Evolutionary conservation across 768 basidiomycete species (phyloP).

Genomic region (Calocybe gangraenosa): DNA sequence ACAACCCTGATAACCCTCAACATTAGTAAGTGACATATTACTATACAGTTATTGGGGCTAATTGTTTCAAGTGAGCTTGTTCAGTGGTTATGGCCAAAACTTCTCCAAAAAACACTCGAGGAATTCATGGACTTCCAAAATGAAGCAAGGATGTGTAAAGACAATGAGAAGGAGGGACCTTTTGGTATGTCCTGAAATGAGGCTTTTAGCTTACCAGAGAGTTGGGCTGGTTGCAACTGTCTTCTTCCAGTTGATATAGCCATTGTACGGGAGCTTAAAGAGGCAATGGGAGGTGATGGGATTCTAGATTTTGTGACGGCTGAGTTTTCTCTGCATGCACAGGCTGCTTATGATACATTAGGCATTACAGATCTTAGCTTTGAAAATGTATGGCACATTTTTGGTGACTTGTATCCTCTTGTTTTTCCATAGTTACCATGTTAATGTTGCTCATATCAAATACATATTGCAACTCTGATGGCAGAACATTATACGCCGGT

Average conservation of each 20-base stretch:
- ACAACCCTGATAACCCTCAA: slow-evolving; percentile 17
- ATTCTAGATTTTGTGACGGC: slow-evolving; percentile 26
- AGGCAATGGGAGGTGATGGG: slow-evolving; percentile 24
- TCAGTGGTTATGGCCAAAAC: slow-evolving; percentile 25
- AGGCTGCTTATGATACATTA: slow-evolving; percentile 3
- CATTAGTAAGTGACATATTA: slow-evolving; percentile 24
- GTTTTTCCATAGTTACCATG: too few relatives aligned
- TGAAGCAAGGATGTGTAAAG: slow-evolving; percentile 21
- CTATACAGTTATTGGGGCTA: slow-evolving; percentile 4
- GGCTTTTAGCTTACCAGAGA: slow-evolving; percentile 20
- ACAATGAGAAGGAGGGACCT: slow-evolving; percentile 28
- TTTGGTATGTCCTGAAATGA: slow-evolving; percentile 31
- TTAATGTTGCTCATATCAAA: too few relatives aligned
- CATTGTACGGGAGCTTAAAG: slow-evolving; percentile 24
- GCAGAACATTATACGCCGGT: too few relatives aligned
- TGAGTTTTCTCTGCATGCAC: slow-evolving; percentile 19
- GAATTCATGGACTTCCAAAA: slow-evolving; percentile 19
- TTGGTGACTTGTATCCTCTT: slow-evolving; percentile 1
- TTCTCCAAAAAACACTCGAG: slow-evolving; percentile 18
- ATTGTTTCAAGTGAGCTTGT: slow-evolving; percentile 16
- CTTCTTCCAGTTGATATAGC: slow-evolving; percentile 20
- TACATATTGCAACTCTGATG: too few relatives aligned
- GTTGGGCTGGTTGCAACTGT: slow-evolving; percentile 24
- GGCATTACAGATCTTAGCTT: neutral
- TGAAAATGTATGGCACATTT: slow-evolving; percentile 11